phyloP scores from a whole-genome alignment of 2,329 filamentous ascomycete species.

The Pseudogymnoascus sp. region DNA sequence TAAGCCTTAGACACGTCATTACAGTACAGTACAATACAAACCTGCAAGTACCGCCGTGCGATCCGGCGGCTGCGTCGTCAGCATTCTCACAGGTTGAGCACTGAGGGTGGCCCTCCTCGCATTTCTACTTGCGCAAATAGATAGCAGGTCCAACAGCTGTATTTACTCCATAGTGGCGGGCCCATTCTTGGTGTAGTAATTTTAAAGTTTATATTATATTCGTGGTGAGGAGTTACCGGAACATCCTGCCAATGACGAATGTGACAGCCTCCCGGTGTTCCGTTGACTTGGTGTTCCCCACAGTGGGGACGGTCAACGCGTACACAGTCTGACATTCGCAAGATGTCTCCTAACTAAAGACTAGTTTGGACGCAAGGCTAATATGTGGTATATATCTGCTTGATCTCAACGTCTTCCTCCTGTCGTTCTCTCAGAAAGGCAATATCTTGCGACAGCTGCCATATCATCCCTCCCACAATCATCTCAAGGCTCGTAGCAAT shows the following conservation, averaged over 20 bases:
- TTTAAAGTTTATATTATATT: neutral
- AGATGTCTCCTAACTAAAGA: constrained; percentile 12
- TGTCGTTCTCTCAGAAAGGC: constrained; percentile 11
- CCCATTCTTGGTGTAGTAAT: constrained; percentile 12
- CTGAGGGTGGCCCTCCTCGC: constrained; percentile 51
- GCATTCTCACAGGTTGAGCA: constrained; percentile 50
- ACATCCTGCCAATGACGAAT: constrained; percentile 4
- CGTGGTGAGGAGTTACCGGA: neutral
- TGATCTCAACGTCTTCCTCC: constrained; percentile 12
- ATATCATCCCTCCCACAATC: constrained; percentile 10
- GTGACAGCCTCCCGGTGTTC: neutral
- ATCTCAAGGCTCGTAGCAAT: constrained; percentile 9
- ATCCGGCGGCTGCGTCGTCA: neutral
- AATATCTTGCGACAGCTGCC: constrained; percentile 10
- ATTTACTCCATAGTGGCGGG: constrained; percentile 19
- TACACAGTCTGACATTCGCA: constrained; percentile 11
- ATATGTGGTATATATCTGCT: constrained; percentile 10
- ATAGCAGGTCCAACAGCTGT: constrained; percentile 57
- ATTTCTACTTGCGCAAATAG: constrained; percentile 57
- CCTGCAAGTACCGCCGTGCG: neutral
- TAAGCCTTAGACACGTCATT: neutral
- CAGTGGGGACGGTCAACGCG: constrained; percentile 9
- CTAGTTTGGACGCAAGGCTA: constrained; percentile 9
- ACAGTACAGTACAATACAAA: neutral
- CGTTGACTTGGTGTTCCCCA: constrained; percentile 8